These are phyloP conservation scores for Paramecium biaurelia DNA, from an alignment of 73 alveolate species.

Conservation along the genomic window DNA sequence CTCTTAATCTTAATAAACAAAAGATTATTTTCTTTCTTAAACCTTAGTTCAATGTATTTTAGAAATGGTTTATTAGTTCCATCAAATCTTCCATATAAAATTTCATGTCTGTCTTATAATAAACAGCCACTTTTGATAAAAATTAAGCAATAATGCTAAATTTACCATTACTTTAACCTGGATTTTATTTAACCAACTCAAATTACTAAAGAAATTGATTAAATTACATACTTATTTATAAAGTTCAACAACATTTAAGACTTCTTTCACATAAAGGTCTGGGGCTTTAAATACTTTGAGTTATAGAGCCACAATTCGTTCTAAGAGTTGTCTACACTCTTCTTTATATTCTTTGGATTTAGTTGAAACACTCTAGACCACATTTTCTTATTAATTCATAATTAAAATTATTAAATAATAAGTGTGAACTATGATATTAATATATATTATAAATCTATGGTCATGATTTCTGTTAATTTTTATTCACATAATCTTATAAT, in stretches of 20 bases:
- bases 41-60: not conserved
- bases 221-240: not conserved
- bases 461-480: not conserved
- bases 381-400: not conserved
- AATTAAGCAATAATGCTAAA: slow-evolving; percentile 27
- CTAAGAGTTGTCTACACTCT: slow-evolving; percentile 15
- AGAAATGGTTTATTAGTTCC: slow-evolving; percentile 43
- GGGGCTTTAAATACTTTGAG: slow-evolving; percentile 48
- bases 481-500: not conserved
- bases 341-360: slow-evolving; percentile 41
- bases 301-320: not conserved
- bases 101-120: slow-evolving; percentile 43
- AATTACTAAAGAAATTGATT: slow-evolving; percentile 14
- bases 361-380: not conserved
- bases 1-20: not conserved
- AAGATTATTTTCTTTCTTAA: not conserved
- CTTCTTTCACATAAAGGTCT: slow-evolving; percentile 58
- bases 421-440: not conserved
- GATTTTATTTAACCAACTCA: slow-evolving; percentile 47
- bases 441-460: not conserved
- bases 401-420: not conserved
- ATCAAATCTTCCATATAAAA: slow-evolving; percentile 39
- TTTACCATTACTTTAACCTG: slow-evolving; percentile 44
- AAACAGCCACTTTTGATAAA: slow-evolving; percentile 51
- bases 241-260: not conserved